phyloP scores from a whole-genome alignment of 495 filamentous ascomycete species.

The Recurvomyces mirabilis region DNA sequence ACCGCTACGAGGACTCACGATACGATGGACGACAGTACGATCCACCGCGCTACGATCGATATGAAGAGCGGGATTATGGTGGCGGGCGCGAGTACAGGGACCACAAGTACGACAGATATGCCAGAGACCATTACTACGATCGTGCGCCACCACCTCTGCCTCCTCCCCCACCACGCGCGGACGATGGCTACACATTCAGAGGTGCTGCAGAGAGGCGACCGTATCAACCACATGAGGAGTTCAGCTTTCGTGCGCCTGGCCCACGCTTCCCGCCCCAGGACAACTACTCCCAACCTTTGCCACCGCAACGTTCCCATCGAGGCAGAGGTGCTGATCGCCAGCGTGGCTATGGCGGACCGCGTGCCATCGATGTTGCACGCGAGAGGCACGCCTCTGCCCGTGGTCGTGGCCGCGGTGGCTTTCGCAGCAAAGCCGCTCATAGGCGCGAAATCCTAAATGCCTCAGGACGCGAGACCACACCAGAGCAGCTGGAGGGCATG shows the following conservation, averaged over 20 bases:
- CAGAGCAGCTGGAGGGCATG: constrained; percentile 29
- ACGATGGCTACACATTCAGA: constrained; percentile 8
- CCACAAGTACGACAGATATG: too few species aligned
- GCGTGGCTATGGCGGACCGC: neutral
- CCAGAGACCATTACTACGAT: too few species aligned
- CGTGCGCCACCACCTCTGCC: too few species aligned
- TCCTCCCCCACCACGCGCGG: too few species aligned
- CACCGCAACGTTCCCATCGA: neutral
- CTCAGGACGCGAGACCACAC: constrained; percentile 18
- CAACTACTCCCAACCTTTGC: neutral
- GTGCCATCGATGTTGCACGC: neutral
- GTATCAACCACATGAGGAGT: constrained; percentile 2
- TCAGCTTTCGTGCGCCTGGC: constrained; percentile 11
- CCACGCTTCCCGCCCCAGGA: constrained; percentile 13
- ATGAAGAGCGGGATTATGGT: too few species aligned
- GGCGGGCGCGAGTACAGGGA: too few species aligned
- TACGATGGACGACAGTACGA: too few species aligned
- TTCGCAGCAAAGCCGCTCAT: constrained; percentile 1
- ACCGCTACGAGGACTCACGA: too few species aligned
- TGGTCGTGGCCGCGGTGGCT: constrained; percentile 2
- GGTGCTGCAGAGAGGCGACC: constrained; percentile 9
- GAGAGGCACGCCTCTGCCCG: neutral
- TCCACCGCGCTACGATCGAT: too few species aligned
- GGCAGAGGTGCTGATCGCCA: neutral
- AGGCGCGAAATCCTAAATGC: constrained; percentile 11